Evolutionary conservation across 2,329 filamentous ascomycete species (phyloP).

Genomic region (Tolypocladium inflatum): DNA sequence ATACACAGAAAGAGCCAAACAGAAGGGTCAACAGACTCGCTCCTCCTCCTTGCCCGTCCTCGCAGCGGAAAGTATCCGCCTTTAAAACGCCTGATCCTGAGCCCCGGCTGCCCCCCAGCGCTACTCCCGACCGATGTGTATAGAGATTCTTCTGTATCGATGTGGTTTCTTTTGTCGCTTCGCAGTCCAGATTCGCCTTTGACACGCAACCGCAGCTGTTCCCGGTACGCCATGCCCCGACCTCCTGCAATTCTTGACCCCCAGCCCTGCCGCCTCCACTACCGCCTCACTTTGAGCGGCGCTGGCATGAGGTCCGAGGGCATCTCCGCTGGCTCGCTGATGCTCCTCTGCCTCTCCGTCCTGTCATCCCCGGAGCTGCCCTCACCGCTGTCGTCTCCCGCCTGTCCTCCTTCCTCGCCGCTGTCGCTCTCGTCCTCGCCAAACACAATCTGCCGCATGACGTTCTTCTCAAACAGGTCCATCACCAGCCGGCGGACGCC

Average conservation of each 20-base stretch:
- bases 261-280: background rate
- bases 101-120: background rate
- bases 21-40: background rate
- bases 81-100: background rate
- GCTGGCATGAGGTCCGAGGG: constrained; percentile 22
- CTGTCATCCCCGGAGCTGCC: constrained; percentile 41
- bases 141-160: background rate
- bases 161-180: background rate
- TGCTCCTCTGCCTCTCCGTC: constrained; percentile 49
- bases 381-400: constrained; percentile 54
- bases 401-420: constrained; percentile 31
- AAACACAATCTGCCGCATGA: constrained; percentile 76
- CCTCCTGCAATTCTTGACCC: background rate
- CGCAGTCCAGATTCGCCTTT: background rate
- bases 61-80: background rate
- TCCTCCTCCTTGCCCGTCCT: background rate
- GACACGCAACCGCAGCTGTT: background rate
- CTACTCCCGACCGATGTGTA: background rate
- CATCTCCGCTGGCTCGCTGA: constrained; percentile 31
- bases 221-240: background rate
- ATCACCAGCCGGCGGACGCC: constrained; percentile 83
- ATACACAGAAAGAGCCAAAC: background rate
- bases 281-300: constrained; percentile 20
- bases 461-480: constrained; percentile 86
- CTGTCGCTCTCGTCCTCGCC: constrained; percentile 61